Conservation (phyloP, 2,329 filamentous ascomycete genomes). For the Colletotrichum tamarilloi region DNA sequence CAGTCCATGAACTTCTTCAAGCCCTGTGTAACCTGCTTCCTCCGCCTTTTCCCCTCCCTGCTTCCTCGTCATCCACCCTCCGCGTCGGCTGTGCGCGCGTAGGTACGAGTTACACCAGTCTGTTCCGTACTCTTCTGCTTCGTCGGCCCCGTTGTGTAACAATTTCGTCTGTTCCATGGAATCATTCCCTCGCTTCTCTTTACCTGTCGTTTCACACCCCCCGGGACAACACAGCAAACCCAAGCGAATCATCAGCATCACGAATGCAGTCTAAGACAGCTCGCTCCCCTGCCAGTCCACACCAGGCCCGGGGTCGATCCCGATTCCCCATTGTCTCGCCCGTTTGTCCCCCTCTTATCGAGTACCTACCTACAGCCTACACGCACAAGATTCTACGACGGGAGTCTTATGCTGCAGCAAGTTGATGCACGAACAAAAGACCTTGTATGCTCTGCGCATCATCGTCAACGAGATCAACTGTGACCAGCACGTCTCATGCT, state of each 20-base stretch:
- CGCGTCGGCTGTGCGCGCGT: slow-evolving; percentile 1
- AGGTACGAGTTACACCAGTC: not conserved
- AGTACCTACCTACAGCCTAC: no score
- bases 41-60: slow-evolving; percentile 11
- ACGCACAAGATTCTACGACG: not conserved
- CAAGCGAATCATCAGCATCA: not conserved
- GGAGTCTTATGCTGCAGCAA: not conserved
- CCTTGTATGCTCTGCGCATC: not conserved
- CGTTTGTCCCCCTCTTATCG: not conserved
- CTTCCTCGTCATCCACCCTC: not conserved
- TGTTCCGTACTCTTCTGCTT: not conserved
- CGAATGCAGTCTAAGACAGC: not conserved
- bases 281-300: not conserved
- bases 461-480: not conserved
- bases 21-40: slow-evolving; percentile 10
- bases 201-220: no score
- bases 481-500: not conserved
- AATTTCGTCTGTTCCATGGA: not conserved
- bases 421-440: not conserved
- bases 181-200: not conserved
- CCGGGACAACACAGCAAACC: not conserved
- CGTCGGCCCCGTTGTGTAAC: not conserved
- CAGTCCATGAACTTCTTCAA: not conserved
- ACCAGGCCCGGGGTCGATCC: not conserved
- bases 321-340: not conserved